Conservation (phyloP, 2,329 filamentous ascomycete genomes). For the Monosporascus sp. region DNA sequence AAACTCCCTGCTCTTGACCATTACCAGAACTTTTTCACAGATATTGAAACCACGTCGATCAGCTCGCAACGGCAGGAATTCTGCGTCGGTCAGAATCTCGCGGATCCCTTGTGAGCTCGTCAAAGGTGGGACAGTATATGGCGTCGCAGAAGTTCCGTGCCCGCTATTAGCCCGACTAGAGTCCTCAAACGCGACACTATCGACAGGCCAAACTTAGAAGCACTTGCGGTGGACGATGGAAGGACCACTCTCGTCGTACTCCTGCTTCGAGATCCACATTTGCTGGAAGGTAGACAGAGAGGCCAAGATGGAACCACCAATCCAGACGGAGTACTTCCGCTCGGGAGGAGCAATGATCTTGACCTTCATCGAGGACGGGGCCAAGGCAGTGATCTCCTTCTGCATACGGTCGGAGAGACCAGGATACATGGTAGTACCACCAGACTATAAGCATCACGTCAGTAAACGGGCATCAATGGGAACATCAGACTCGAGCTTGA, state of each 20-base stretch:
- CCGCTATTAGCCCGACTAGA: neutral
- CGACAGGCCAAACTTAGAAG: slow-evolving; percentile 74
- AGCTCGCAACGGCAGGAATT: slow-evolving; percentile 39
- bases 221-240: slow-evolving; percentile 99
- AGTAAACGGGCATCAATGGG: slow-evolving; percentile 15
- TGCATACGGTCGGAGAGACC: slow-evolving; percentile 99
- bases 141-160: slow-evolving; percentile 12
- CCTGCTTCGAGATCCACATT: slow-evolving; percentile 99
- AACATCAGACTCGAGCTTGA: slow-evolving; percentile 2
- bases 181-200: neutral
- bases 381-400: slow-evolving; percentile 99
- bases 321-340: slow-evolving; percentile 99
- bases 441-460: slow-evolving; percentile 61
- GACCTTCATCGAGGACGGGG: slow-evolving; percentile 99
- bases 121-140: slow-evolving; percentile 21
- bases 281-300: slow-evolving; percentile 99
- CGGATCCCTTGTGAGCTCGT: slow-evolving; percentile 36
- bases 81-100: slow-evolving; percentile 39
- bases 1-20: slow-evolving; percentile 46
- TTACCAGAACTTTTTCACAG: slow-evolving; percentile 52
- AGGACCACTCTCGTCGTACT: slow-evolving; percentile 99
- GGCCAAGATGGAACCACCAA: slow-evolving; percentile 99
- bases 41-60: slow-evolving; percentile 48
- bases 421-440: slow-evolving; percentile 99
- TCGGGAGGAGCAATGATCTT: slow-evolving; percentile 99